phyloP scores from a whole-genome alignment of 371 early-diverging fungal species.

The Rhizomucor pusillus region DNA sequence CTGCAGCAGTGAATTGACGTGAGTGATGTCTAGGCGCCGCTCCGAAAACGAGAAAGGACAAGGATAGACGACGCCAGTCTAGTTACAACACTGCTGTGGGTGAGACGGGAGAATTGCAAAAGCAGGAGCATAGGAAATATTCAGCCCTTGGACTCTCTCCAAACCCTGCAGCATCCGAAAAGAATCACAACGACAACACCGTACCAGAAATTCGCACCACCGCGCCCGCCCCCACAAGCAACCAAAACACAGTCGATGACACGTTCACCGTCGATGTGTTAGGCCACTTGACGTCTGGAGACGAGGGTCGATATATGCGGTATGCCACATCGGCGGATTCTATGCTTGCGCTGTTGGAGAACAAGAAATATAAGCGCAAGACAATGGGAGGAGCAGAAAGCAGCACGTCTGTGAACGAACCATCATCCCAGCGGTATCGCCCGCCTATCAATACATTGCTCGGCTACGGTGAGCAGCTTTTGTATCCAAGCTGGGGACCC shows the following conservation, averaged over 20 bases:
- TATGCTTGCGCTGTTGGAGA: constrained; percentile 69
- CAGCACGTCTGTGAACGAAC: constrained; percentile 9
- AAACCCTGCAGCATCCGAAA: not conserved
- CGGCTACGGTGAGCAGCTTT: constrained; percentile 13
- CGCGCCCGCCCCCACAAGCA: not conserved
- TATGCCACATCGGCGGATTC: constrained; percentile 78
- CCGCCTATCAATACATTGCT: constrained; percentile 9
- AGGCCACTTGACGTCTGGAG: constrained; percentile 17
- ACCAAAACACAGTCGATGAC: not conserved
- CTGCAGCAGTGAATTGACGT: no score
- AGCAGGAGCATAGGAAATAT: no score
- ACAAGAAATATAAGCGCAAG: constrained; percentile 45
- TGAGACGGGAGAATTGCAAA: no score
- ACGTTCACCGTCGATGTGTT: constrained; percentile 10
- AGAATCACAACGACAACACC: not conserved
- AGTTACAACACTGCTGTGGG: no score
- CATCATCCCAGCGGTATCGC: constrained; percentile 14
- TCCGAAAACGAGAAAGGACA: no score
- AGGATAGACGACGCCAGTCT: no score
- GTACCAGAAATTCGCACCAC: constrained; percentile 27
- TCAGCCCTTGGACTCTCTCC: no score
- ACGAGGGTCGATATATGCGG: constrained; percentile 70
- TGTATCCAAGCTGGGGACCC: constrained; percentile 71
- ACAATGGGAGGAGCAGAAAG: constrained; percentile 17
- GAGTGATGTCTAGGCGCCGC: no score